Evolutionary conservation across 2,329 filamentous ascomycete species (phyloP).

Genomic region (Tolypocladium inflatum): DNA sequence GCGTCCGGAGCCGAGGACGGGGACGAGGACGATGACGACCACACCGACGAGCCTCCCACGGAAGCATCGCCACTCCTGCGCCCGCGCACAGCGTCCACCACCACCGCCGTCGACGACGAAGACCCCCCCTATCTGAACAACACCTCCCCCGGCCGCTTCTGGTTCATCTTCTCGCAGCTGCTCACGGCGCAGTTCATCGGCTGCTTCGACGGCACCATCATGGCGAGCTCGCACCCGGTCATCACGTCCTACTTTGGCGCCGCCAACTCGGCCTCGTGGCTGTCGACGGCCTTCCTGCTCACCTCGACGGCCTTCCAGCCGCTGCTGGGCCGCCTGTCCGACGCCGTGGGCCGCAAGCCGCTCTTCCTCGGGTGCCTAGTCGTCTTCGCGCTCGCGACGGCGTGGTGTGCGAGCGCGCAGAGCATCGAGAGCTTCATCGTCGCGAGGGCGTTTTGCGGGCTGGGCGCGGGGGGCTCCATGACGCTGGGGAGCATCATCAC

Average conservation of each 20-base stretch:
- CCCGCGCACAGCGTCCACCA: background rate
- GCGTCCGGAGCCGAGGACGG: conserved; percentile 2
- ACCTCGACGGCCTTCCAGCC: conserved; percentile 71
- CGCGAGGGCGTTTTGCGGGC: conserved; percentile 59
- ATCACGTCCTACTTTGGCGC: conserved; percentile 73
- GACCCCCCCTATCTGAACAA: conserved; percentile 31
- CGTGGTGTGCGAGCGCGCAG: conserved; percentile 59
- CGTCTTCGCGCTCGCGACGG: conserved; percentile 54
- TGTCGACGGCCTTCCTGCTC: conserved; percentile 69
- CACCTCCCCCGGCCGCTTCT: conserved; percentile 43
- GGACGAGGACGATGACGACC: background rate
- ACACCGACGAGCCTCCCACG: background rate
- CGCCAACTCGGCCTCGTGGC: conserved; percentile 73
- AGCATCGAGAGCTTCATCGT: conserved; percentile 62
- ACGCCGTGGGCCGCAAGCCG: conserved; percentile 59
- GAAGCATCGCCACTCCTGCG: conserved; percentile 18
- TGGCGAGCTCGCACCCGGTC: conserved; percentile 73
- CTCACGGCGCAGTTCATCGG: conserved; percentile 48
- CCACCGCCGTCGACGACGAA: background rate
- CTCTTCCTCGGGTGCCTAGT: conserved; percentile 55
- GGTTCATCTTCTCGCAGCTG: conserved; percentile 51
- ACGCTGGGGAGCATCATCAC: conserved; percentile 62
- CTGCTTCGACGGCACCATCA: conserved; percentile 69
- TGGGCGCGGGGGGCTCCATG: conserved; percentile 64
- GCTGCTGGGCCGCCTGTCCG: conserved; percentile 63